Conservation (phyloP, 2,329 filamentous ascomycete genomes). For the Gnomoniopsis sp. region DNA sequence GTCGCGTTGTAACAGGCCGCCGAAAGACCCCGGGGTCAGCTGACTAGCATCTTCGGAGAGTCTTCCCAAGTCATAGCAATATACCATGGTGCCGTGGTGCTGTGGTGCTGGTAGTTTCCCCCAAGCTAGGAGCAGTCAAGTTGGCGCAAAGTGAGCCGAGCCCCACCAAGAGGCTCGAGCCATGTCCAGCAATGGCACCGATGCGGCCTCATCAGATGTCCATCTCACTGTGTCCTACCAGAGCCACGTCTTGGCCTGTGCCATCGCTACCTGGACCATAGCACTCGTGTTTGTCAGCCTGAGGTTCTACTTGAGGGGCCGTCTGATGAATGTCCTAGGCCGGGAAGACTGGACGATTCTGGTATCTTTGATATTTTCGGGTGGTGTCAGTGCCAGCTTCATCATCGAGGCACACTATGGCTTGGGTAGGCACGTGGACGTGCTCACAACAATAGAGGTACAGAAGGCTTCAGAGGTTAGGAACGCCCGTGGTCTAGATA, state of each 20-base stretch:
- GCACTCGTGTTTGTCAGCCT: constrained; percentile 27
- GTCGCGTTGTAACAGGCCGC: background rate
- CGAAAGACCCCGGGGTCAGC: background rate
- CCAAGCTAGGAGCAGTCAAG: background rate
- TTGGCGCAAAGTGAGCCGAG: background rate
- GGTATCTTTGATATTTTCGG: constrained; percentile 25
- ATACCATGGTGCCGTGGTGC: constrained; percentile 9
- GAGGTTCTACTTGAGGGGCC: constrained; percentile 29
- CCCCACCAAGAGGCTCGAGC: background rate
- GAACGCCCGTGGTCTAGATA: too few species aligned
- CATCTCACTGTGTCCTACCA: constrained; percentile 10
- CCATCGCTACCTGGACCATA: constrained; percentile 17
- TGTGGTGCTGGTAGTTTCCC: background rate
- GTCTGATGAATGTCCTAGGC: constrained; percentile 30
- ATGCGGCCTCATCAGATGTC: background rate
- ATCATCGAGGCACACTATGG: constrained; percentile 7
- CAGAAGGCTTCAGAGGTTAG: constrained; percentile 4
- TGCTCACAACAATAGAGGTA: background rate
- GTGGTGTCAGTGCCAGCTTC: constrained; percentile 4
- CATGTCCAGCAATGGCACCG: constrained; percentile 13
- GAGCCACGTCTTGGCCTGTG: constrained; percentile 14
- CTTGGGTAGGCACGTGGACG: constrained; percentile 4
- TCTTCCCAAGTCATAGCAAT: background rate
- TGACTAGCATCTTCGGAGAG: background rate
- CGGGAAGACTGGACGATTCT: constrained; percentile 32